Evolutionary conservation across 768 basidiomycete genomes (phyloP).

Genomic region (Rhodosporidiobolus sp.): DNA sequence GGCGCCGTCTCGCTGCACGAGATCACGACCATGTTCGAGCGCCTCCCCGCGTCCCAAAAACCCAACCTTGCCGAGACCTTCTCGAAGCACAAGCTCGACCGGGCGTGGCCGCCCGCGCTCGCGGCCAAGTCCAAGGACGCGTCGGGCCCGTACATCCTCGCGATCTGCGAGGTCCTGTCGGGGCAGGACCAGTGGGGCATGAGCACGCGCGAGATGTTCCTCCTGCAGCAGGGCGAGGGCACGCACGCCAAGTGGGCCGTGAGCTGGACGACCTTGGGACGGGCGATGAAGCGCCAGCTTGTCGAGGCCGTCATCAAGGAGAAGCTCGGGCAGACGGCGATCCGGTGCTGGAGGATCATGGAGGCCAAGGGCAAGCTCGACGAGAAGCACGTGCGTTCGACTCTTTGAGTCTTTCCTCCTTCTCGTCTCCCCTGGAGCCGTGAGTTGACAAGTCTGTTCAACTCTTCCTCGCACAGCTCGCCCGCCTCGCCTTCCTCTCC

Average conservation of each 20-base stretch:
- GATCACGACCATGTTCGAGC: constrained; percentile 37
- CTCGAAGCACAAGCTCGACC: constrained; percentile 10
- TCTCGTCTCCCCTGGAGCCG: not conserved
- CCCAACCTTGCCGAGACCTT: constrained; percentile 33
- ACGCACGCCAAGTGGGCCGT: constrained; percentile 47
- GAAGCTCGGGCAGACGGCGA: constrained; percentile 75
- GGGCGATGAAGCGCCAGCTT: constrained; percentile 65
- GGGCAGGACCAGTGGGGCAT: constrained; percentile 28
- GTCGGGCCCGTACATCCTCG: constrained; percentile 24
- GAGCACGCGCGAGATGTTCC: constrained; percentile 20
- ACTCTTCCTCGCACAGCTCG: constrained; percentile 59
- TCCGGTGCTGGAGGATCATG: constrained; percentile 74
- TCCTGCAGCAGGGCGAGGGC: constrained; percentile 23
- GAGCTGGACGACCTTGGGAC: constrained; percentile 70
- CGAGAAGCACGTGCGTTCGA: constrained; percentile 74
- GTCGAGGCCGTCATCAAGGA: constrained; percentile 77
- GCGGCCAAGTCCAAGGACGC: constrained; percentile 1
- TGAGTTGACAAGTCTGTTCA: not conserved
- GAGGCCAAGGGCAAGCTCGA: constrained; percentile 84
- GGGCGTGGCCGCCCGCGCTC: constrained; percentile 8
- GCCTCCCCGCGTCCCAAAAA: constrained; percentile 2
- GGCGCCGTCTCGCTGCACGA: constrained; percentile 42
- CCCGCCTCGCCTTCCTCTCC: constrained; percentile 88
- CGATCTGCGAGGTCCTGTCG: constrained; percentile 30
- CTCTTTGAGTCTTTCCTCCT: not conserved